phyloP scores from a whole-genome alignment of 2,329 filamentous ascomycete species.

The Helicocarpus griseus region DNA sequence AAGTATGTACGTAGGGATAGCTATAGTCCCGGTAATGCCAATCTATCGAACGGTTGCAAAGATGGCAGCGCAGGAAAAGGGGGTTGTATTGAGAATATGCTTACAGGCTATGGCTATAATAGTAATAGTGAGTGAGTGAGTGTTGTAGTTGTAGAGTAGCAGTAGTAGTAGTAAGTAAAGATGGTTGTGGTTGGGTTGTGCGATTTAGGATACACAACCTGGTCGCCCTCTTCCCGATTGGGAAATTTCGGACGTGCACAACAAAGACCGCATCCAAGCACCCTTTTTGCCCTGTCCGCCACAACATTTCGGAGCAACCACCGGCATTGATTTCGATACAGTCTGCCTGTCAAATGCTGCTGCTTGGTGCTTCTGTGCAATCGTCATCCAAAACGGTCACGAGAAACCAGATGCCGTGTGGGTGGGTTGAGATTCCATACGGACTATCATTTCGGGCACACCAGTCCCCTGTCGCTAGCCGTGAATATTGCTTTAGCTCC shows the following conservation, averaged over 20 bases:
- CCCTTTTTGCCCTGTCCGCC: not conserved
- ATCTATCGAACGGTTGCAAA: not conserved
- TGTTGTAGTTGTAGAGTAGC: not conserved
- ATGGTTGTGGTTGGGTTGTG: not conserved
- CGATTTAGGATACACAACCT: slow-evolving; percentile 1
- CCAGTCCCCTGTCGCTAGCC: not conserved
- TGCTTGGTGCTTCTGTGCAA: not conserved
- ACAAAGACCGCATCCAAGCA: not conserved
- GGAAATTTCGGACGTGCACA: slow-evolving; percentile 2
- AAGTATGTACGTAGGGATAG: not conserved
- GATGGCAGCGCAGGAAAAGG: not conserved
- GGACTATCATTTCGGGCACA: not conserved
- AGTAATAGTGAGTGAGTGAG: no score
- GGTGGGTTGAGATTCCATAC: not conserved
- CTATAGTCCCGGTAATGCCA: not conserved
- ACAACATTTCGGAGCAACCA: not conserved
- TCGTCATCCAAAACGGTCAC: not conserved
- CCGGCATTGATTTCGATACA: not conserved
- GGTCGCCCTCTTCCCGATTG: not conserved
- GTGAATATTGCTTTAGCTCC: not conserved
- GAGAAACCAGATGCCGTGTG: not conserved
- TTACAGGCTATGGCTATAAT: not conserved
- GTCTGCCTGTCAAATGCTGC: not conserved
- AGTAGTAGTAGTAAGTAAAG: no score
- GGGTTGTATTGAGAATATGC: not conserved